These are phyloP conservation scores for Penicillium sp. DNA, from an alignment of 2,329 filamentous ascomycete genomes.

Conservation along the genomic window DNA sequence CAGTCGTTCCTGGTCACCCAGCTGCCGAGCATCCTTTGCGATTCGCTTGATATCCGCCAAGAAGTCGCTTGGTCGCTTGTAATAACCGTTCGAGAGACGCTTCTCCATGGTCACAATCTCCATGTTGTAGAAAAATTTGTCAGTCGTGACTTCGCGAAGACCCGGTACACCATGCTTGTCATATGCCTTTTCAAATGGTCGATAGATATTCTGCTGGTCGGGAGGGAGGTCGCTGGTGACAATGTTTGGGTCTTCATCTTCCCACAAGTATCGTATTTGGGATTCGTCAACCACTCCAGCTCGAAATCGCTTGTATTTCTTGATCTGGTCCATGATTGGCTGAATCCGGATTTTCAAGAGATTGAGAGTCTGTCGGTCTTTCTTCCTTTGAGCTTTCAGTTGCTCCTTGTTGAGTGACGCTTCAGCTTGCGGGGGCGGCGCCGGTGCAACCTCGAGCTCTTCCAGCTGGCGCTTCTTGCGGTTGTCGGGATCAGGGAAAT, in stretches of 20 bases:
- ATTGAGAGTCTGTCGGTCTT: slow-evolving; percentile 80
- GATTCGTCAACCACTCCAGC: slow-evolving; percentile 71
- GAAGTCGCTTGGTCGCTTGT: slow-evolving; percentile 86
- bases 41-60: slow-evolving; percentile 80
- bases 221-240: slow-evolving; percentile 59
- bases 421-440: slow-evolving; percentile 62
- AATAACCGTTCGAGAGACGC: slow-evolving; percentile 93
- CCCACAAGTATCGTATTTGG: slow-evolving; percentile 76
- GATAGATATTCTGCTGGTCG: slow-evolving; percentile 57
- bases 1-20: slow-evolving; percentile 77
- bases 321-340: slow-evolving; percentile 96
- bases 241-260: slow-evolving; percentile 72
- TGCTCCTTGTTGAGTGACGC: slow-evolving; percentile 71
- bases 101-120: slow-evolving; percentile 93
- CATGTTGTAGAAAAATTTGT: slow-evolving; percentile 92
- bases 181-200: slow-evolving; percentile 75
- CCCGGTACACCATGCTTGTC: slow-evolving; percentile 77
- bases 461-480: slow-evolving; percentile 84
- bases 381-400: slow-evolving; percentile 73
- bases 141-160: slow-evolving; percentile 68
- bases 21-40: slow-evolving; percentile 76
- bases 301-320: slow-evolving; percentile 87
- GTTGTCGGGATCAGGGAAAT: slow-evolving; percentile 83
- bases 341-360: slow-evolving; percentile 84
- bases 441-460: slow-evolving; percentile 69